Evolutionary conservation across 1,284 basidiomycete genomes (phyloP).

Genomic region (Puccinia triticina): DNA sequence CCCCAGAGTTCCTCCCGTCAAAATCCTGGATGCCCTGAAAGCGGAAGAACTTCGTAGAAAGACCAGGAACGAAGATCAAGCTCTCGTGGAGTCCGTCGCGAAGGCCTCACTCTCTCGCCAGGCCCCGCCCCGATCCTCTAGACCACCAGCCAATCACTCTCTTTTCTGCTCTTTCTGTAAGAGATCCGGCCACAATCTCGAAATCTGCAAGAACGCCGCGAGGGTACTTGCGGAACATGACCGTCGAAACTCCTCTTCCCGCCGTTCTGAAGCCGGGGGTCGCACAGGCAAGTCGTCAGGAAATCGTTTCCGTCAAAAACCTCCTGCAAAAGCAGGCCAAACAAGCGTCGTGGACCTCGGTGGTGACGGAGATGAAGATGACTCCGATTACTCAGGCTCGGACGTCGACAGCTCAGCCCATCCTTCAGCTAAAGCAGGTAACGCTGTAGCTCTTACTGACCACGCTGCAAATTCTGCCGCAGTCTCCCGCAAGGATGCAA

Average conservation of each 20-base stretch:
- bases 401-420: neutral
- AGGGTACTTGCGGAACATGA: no score
- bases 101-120: neutral
- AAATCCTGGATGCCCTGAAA: neutral
- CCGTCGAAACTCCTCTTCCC: no score
- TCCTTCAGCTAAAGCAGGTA: no score
- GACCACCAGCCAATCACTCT: neutral
- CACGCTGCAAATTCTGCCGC: no score
- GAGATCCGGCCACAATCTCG: no score
- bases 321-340: neutral
- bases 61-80: neutral
- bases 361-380: no score
- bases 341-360: neutral
- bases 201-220: no score
- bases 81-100: neutral
- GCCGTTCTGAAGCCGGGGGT: no score
- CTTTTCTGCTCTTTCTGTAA: no score
- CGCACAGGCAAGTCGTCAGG: neutral
- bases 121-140: no score
- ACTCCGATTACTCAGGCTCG: neutral
- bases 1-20: neutral
- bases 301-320: neutral
- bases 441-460: no score
- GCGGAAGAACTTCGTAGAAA: neutral
- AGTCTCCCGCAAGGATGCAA: no score